Percentiles rank a stretch among this genome's conserved stretches.
These are phyloP conservation scores for Nannochloropsis oceanica DNA, from an alignment of 108 stramenopile genomes.

Conservation along the genomic window DNA sequence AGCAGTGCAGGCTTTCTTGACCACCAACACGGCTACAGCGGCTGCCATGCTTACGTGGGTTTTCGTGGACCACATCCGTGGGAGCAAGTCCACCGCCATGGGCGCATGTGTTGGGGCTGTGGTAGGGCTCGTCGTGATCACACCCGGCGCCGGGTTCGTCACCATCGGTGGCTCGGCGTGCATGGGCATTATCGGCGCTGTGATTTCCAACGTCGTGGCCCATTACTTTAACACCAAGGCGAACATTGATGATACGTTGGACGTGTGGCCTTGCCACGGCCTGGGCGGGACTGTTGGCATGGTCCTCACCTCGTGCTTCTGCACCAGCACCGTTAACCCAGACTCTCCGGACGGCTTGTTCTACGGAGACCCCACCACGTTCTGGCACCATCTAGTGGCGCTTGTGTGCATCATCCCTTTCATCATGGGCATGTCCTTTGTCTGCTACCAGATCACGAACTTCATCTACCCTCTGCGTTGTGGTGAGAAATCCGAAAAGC, in stretches of 20 bases:
- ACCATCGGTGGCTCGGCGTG: conserved; percentile 7
- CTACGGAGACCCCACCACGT: not conserved
- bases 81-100: not conserved
- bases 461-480: not conserved
- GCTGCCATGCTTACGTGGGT: not conserved
- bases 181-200: conserved; percentile 14
- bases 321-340: not conserved
- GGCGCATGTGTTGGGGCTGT: conserved; percentile 22
- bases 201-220: not conserved
- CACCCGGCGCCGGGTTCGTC: conserved; percentile 31
- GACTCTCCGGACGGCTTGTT: not conserved
- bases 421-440: not conserved
- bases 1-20: conserved; percentile 7
- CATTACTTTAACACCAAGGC: not conserved
- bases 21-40: conserved; percentile 1
- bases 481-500: not conserved
- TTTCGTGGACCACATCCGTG: not conserved
- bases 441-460: not conserved
- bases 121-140: conserved; percentile 41
- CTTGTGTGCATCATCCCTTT: not conserved
- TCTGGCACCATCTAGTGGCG: not conserved
- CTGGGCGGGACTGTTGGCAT: not conserved
- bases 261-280: not conserved
- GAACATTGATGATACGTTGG: not conserved
- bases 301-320: not conserved